Conservation (phyloP, 352 stramenopile species). For the Phytopythium montanum region DNA sequence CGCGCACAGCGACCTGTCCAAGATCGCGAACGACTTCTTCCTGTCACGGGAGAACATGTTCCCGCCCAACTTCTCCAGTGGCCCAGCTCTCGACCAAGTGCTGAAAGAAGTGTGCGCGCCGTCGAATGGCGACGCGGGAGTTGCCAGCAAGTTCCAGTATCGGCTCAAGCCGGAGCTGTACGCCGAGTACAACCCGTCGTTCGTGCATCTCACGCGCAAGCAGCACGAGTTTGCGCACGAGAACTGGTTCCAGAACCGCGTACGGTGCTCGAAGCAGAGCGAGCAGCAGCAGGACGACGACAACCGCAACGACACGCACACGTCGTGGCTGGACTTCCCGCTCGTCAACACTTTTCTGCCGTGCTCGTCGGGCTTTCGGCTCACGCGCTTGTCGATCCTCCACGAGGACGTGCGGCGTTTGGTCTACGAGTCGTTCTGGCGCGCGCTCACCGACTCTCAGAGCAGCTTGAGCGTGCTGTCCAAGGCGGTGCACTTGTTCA, state of each 20-base stretch:
- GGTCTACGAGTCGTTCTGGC: slow-evolving; percentile 72
- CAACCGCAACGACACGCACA: slow-evolving; percentile 59
- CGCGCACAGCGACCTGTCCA: slow-evolving; percentile 80
- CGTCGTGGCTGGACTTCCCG: slow-evolving; percentile 76
- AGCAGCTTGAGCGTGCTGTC: slow-evolving; percentile 66
- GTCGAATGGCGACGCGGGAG: slow-evolving; percentile 16
- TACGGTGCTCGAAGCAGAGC: slow-evolving; percentile 60
- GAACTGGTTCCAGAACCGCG: slow-evolving; percentile 82
- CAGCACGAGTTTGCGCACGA: slow-evolving; percentile 86
- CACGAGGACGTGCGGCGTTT: slow-evolving; percentile 51
- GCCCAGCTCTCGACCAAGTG: slow-evolving; percentile 65
- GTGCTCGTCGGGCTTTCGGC: slow-evolving; percentile 54
- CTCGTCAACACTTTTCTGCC: slow-evolving; percentile 81
- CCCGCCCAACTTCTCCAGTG: slow-evolving; percentile 62
- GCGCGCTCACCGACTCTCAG: slow-evolving; percentile 47
- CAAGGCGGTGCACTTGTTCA: slow-evolving; percentile 75
- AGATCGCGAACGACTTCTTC: slow-evolving; percentile 84
- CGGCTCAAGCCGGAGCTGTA: slow-evolving; percentile 77
- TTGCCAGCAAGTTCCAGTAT: slow-evolving; percentile 72
- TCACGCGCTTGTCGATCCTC: slow-evolving; percentile 58
- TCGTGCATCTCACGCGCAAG: slow-evolving; percentile 84
- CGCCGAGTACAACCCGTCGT: slow-evolving; percentile 83
- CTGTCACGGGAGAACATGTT: slow-evolving; percentile 73
- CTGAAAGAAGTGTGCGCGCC: slow-evolving; percentile 69
- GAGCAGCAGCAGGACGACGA: slow-evolving; percentile 61